phyloP scores from a whole-genome alignment of 768 basidiomycete species.

The Pulveroboletus ravenelii region DNA sequence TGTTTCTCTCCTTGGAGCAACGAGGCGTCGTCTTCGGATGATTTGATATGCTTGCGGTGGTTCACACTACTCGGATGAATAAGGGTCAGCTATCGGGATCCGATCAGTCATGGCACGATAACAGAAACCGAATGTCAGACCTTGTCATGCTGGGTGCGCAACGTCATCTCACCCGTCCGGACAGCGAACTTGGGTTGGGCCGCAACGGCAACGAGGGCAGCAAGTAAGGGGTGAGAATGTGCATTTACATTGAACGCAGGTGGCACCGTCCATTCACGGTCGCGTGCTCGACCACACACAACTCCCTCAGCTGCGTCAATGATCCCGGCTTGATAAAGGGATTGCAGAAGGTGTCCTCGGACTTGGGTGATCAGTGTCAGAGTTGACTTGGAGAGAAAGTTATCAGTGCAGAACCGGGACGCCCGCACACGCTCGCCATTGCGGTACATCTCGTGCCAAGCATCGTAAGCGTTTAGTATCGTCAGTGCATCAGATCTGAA shows the following conservation, averaged over 20 bases:
- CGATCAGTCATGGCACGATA: constrained; percentile 11
- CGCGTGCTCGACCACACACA: constrained; percentile 27
- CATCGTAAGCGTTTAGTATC: constrained; percentile 72
- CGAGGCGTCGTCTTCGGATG: constrained; percentile 16
- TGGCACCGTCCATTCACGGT: constrained; percentile 46
- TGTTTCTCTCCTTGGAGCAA: constrained; percentile 52
- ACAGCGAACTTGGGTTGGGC: constrained; percentile 90
- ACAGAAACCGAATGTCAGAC: constrained; percentile 36
- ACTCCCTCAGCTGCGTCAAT: constrained; percentile 78
- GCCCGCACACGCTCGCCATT: constrained; percentile 60
- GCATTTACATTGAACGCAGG: constrained; percentile 65
- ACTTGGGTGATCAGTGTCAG: constrained; percentile 77
- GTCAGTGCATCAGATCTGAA: constrained; percentile 85
- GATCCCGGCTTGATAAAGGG: constrained; percentile 75
- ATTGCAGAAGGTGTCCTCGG: constrained; percentile 69
- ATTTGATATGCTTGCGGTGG: constrained; percentile 47
- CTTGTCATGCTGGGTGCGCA: constrained; percentile 79
- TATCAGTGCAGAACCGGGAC: constrained; percentile 74
- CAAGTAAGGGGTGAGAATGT: constrained; percentile 71
- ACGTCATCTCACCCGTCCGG: constrained; percentile 58
- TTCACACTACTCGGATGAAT: constrained; percentile 90
- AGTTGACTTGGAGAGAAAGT: constrained; percentile 87
- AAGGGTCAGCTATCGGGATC: constrained; percentile 50
- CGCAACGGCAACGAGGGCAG: constrained; percentile 80
- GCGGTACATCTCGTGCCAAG: constrained; percentile 72